Evolutionary conservation across 495 filamentous ascomycete genomes (phyloP).

Genomic region (Penicillium coffeae): DNA sequence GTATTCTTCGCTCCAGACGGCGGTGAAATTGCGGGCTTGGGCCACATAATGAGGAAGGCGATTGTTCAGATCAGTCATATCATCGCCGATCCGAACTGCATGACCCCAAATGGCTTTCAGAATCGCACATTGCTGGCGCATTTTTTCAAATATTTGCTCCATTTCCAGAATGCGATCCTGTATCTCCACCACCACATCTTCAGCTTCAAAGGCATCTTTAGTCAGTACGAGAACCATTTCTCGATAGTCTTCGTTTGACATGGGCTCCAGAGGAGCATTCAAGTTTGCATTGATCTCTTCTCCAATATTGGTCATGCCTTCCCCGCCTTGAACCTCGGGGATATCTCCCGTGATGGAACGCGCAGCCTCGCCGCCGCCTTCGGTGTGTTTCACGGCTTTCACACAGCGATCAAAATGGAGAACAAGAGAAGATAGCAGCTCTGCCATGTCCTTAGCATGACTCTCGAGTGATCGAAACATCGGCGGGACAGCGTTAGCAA

Average conservation of each 20-base stretch:
- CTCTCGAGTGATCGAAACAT: constrained; percentile 70
- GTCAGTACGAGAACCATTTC: constrained; percentile 82
- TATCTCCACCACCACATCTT: constrained; percentile 85
- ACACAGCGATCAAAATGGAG: constrained; percentile 93
- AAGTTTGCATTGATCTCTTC: constrained; percentile 51
- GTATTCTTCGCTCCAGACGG: constrained; percentile 72
- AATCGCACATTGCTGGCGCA: constrained; percentile 50
- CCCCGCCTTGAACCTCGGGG: constrained; percentile 54
- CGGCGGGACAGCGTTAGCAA: constrained; percentile 54
- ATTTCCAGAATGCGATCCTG: constrained; percentile 70
- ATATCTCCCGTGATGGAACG: constrained; percentile 57
- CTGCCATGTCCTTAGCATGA: constrained; percentile 80
- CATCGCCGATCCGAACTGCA: constrained; percentile 55
- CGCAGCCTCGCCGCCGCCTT: constrained; percentile 76
- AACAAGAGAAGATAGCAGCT: constrained; percentile 75
- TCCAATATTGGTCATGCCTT: constrained; percentile 52
- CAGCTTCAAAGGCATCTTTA: constrained; percentile 80
- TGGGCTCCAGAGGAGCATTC: constrained; percentile 58
- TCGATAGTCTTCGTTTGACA: constrained; percentile 68
- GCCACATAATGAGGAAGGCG: constrained; percentile 65
- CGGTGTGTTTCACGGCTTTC: constrained; percentile 85
- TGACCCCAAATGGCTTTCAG: constrained; percentile 49
- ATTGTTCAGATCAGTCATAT: constrained; percentile 61
- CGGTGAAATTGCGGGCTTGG: constrained; percentile 65
- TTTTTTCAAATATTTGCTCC: constrained; percentile 56